Base-by-base conservation (phyloP, 371 early-diverging fungal species). In the Mortierella sp. region DNA sequence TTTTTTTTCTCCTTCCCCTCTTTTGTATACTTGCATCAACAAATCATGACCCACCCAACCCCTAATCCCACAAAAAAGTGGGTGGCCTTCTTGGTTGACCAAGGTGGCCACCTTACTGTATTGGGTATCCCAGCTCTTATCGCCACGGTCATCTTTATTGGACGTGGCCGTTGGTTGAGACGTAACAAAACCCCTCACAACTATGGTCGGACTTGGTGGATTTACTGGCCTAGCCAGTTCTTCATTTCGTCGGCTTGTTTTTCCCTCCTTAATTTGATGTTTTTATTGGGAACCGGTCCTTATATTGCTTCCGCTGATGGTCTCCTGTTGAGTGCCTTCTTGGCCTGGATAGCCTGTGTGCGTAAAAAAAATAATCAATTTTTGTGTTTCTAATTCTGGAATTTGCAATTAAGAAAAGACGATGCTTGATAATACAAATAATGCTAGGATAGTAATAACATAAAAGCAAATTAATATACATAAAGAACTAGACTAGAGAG, bases 211-310 rank as follows among this genome's bases (percentile, higher is more conserved):
- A 80, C 75, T 4, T 66, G 67, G 28, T 45, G 56, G 49, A 74
- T 80, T 51, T 74, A 67, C 31, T 80, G 74, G 80, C 74, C 80
- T 10, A 49, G 49, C 15, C 80, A 80, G 45, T 5, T 80, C 28
- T 64, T 69, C 17, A 54, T 72, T 47, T 28, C 54, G 7, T 29
- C 37, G 1, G 68, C 63, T 15, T 43, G 47, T 29, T 26, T 66
- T n/a, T n/a, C 63, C 31, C 47, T 65, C n/a, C 26, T 72, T 29
- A 70, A 35, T 0, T 57, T 76, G 49, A n/a, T 68, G 29, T 71
- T 58, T 55, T 45, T 61, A 8, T 49, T 76, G 35, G 45, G 45
- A 15, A 58, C 57, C 0, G 78, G 73, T 3, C 78, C 78, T 0
- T 72, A 78, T 31, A n/a, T 66, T 12, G 55, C 73, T 23, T 13